These are phyloP conservation scores for Penicillium sp. DNA, from an alignment of 2,329 filamentous ascomycete genomes.

Conservation along the genomic window DNA sequence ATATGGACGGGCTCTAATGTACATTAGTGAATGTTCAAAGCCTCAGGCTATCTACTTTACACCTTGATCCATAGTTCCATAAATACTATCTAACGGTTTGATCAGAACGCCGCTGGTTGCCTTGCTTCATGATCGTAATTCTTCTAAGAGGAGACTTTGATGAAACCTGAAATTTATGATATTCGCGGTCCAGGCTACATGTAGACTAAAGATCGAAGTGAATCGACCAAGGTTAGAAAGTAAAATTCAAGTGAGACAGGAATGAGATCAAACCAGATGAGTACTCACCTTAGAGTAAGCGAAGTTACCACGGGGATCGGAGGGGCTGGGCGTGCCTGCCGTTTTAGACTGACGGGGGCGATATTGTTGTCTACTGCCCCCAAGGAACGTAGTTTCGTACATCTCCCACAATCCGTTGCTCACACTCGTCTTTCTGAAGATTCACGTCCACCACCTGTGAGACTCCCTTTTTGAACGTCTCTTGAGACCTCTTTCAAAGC, in stretches of 20 bases:
- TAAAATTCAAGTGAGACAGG: background rate
- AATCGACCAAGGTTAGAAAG: background rate
- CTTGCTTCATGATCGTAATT: background rate
- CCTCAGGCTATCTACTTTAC: background rate
- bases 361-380: too few relatives aligned
- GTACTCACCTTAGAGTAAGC: background rate
- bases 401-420: background rate
- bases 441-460: background rate
- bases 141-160: background rate
- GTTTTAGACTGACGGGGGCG: background rate
- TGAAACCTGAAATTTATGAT: background rate
- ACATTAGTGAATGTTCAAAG: background rate
- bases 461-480: too few relatives aligned
- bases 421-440: background rate
- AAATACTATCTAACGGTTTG: background rate
- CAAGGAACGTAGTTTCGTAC: background rate
- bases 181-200: background rate
- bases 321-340: background rate
- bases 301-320: background rate
- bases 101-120: background rate
- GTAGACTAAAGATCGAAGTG: too few relatives aligned
- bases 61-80: background rate
- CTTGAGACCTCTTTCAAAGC: background rate
- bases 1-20: background rate
- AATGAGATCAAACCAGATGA: background rate